Conservation (phyloP, 2,329 filamentous ascomycete species). For the Stemphylium lycopersici region DNA sequence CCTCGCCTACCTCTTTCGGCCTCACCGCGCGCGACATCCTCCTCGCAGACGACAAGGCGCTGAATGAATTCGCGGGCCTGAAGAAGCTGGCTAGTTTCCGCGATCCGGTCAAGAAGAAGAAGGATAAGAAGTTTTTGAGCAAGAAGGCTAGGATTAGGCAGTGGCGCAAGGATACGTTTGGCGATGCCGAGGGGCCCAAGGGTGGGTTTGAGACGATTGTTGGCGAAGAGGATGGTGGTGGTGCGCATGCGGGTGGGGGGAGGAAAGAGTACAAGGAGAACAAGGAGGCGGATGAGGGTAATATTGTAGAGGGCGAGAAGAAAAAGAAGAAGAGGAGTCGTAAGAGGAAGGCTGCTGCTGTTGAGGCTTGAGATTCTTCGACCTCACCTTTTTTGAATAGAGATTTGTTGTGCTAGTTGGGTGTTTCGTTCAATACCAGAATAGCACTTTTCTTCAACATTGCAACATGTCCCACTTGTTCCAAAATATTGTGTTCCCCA, state of each 20-base stretch:
- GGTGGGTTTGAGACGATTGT: conserved; percentile 48
- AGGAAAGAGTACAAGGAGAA: neutral
- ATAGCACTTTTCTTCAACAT: neutral
- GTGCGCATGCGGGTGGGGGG: neutral
- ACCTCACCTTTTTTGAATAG: neutral
- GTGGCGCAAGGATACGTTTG: conserved; percentile 77
- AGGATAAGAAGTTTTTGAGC: conserved; percentile 83
- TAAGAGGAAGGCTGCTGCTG: conserved; percentile 26
- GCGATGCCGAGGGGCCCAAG: conserved; percentile 60
- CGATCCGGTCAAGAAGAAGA: conserved; percentile 85
- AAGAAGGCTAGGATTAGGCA: conserved; percentile 91
- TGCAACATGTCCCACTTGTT: no score
- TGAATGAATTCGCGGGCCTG: conserved; percentile 90
- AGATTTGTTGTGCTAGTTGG: neutral
- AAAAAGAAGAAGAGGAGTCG: conserved; percentile 37
- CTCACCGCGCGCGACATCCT: conserved; percentile 90
- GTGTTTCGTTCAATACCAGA: neutral
- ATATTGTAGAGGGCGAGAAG: conserved; percentile 29
- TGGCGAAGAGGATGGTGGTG: conserved; percentile 16
- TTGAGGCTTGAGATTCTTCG: conserved; percentile 9
- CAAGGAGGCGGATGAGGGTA: conserved; percentile 2
- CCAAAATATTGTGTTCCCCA: no score
- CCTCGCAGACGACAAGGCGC: conserved; percentile 80
- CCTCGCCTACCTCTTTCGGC: conserved; percentile 86
- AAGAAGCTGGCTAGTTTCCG: conserved; percentile 95